Percentiles rank a stretch among this genome's conserved stretches.
phyloP scores from a whole-genome alignment of 805 yeast species.

The Metschnikowia arizonensis region DNA sequence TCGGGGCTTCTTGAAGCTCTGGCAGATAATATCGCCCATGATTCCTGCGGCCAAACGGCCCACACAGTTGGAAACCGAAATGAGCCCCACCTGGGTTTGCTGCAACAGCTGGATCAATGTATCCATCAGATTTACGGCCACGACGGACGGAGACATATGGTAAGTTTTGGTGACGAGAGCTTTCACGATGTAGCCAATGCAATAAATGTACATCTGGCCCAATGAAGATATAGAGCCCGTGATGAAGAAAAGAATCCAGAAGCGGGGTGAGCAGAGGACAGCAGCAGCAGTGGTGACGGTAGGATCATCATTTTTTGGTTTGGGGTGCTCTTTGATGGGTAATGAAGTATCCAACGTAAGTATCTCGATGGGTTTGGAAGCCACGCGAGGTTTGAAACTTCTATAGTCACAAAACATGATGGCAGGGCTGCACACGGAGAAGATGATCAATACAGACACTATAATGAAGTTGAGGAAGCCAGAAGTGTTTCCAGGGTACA shows the following conservation, averaged over 20 bases:
- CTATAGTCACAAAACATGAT: constrained; percentile 37
- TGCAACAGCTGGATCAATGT: constrained; percentile 51
- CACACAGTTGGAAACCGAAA: constrained; percentile 61
- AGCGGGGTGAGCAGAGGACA: constrained; percentile 23
- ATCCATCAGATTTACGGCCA: constrained; percentile 18
- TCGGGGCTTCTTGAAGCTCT: constrained; percentile 44
- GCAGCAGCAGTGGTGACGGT: background rate
- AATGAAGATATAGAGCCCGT: constrained; percentile 40
- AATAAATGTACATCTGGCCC: constrained; percentile 47
- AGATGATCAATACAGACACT: constrained; percentile 38
- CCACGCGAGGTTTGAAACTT: background rate
- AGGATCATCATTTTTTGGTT: background rate
- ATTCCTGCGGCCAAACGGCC: constrained; percentile 66
- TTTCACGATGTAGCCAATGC: constrained; percentile 44
- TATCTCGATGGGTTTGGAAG: constrained; percentile 13
- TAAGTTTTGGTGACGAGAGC: constrained; percentile 26
- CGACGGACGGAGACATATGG: constrained; percentile 8
- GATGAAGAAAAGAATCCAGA: constrained; percentile 37
- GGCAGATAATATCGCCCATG: constrained; percentile 56
- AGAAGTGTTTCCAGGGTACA: constrained; percentile 56
- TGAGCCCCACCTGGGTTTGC: constrained; percentile 66
- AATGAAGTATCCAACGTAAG: background rate
- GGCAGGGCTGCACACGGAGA: constrained; percentile 45
- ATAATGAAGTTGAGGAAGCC: constrained; percentile 48
- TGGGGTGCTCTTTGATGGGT: background rate